phyloP scores from a whole-genome alignment of 495 filamentous ascomycete genomes.

The Pyrenula massariospora region DNA sequence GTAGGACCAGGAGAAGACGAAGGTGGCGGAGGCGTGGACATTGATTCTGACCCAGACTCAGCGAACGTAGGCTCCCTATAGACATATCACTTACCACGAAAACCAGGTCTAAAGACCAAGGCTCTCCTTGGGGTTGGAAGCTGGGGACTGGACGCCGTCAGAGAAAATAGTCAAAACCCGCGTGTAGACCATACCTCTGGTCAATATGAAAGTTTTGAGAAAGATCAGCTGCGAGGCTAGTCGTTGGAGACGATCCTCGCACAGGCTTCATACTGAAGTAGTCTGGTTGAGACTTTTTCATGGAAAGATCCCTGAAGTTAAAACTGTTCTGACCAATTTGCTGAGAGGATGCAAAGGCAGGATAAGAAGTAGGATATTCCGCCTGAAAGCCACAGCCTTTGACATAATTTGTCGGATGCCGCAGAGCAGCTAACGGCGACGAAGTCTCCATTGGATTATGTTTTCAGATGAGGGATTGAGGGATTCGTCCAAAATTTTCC shows the following conservation, averaged over 20 bases:
- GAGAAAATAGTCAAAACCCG: constrained; percentile 8
- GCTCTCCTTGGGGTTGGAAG: constrained; percentile 84
- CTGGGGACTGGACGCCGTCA: constrained; percentile 56
- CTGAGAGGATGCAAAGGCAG: constrained; percentile 34
- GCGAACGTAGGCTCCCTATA: constrained; percentile 1
- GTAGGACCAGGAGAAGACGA: constrained; percentile 67
- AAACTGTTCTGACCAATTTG: constrained; percentile 52
- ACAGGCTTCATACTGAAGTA: constrained; percentile 69
- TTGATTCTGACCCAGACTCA: constrained; percentile 18
- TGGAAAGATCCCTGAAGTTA: constrained; percentile 62
- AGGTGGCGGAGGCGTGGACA: constrained; percentile 75
- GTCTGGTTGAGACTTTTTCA: constrained; percentile 53
- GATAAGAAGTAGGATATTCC: constrained; percentile 38
- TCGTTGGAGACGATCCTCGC: constrained; percentile 78
- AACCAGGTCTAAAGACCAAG: constrained; percentile 58
- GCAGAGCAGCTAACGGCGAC: constrained; percentile 89
- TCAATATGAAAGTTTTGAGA: constrained; percentile 96
- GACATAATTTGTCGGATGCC: constrained; percentile 54
- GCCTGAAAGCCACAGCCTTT: constrained; percentile 41
- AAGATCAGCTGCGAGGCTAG: constrained; percentile 81
- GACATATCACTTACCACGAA: constrained; percentile 23
- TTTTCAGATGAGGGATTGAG: neutral
- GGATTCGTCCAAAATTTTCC: neutral
- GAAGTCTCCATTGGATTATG: constrained; percentile 67
- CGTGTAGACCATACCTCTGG: constrained; percentile 51